Percentiles rank a stretch among this genome's conserved stretches.
Conservation (phyloP, 106 monocot genomes). For the Dactylorhiza incarnata region DNA sequence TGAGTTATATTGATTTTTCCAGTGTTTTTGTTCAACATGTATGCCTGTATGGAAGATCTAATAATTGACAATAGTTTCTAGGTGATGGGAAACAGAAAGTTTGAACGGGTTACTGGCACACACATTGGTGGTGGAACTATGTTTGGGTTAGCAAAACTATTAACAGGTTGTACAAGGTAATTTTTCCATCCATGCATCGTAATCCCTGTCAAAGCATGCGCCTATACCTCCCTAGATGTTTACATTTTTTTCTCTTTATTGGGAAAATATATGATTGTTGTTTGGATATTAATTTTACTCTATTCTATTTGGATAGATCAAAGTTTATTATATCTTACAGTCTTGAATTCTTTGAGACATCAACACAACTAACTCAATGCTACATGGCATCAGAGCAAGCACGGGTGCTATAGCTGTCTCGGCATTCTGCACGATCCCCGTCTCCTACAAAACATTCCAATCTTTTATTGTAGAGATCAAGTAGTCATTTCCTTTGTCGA, state of each 20-base stretch:
- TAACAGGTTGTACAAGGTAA: conserved; percentile 69
- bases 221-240: neutral
- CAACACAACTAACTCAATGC: too few relatives aligned
- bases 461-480: too few relatives aligned
- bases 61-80: conserved; percentile 24
- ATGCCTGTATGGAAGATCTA: neutral
- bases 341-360: too few relatives aligned
- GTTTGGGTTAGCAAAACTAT: conserved; percentile 70
- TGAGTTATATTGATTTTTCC: neutral
- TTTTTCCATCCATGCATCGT: neutral
- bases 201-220: neutral
- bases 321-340: too few relatives aligned
- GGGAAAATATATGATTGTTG: neutral
- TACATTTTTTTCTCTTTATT: neutral
- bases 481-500: too few relatives aligned
- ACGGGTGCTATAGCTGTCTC: too few relatives aligned
- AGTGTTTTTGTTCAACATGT: neutral
- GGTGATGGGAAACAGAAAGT: conserved; percentile 57
- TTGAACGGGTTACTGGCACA: conserved; percentile 72
- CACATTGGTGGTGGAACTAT: conserved; percentile 77
- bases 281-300: too few relatives aligned
- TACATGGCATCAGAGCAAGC: too few relatives aligned
- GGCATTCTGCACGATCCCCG: too few relatives aligned
- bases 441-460: too few relatives aligned
- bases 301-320: too few relatives aligned